These are phyloP conservation scores for Sicyos baderoa DNA, from an alignment of 306 rosid genomes.

Conservation along the genomic window DNA sequence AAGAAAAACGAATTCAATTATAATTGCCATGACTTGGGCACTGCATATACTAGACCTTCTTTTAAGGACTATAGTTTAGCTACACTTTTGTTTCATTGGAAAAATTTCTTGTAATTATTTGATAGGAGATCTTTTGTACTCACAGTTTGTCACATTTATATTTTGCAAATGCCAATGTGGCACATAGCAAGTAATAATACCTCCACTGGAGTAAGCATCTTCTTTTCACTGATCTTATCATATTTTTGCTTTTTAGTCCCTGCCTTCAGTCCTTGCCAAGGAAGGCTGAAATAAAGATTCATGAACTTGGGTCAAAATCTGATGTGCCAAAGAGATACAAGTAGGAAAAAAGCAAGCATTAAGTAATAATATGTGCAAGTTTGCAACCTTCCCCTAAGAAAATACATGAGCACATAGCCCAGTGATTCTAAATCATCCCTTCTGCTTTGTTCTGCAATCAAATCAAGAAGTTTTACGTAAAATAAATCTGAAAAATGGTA, in stretches of 20 bases:
- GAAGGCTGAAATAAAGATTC: slow-evolving; percentile 54
- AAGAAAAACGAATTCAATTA: not conserved
- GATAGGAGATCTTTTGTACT: not conserved
- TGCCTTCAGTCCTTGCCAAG: slow-evolving; percentile 90
- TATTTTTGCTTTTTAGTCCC: slow-evolving; percentile 68
- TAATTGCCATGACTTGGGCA: not conserved
- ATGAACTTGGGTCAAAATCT: slow-evolving; percentile 3
- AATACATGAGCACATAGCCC: slow-evolving; percentile 77
- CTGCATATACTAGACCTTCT: too few species aligned
- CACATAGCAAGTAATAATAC: slow-evolving; percentile 25
- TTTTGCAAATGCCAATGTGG: not conserved
- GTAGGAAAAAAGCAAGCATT: slow-evolving; percentile 14
- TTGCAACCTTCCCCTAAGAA: slow-evolving; percentile 74
- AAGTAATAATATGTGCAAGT: slow-evolving; percentile 5
- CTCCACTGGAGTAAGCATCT: slow-evolving; percentile 68
- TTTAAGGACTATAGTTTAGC: too few species aligned
- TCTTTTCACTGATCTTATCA: slow-evolving; percentile 75
- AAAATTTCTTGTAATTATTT: too few species aligned
- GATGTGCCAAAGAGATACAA: not conserved
- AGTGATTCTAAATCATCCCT: slow-evolving; percentile 92
- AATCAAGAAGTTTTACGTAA: slow-evolving; percentile 6
- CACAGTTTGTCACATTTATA: not conserved
- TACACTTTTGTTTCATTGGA: too few species aligned
- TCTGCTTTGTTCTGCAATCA: slow-evolving; percentile 67
- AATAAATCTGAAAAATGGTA: not conserved